Base-by-base conservation (phyloP, 1,284 basidiomycete genomes). In the Agroathelia rolfsii region DNA sequence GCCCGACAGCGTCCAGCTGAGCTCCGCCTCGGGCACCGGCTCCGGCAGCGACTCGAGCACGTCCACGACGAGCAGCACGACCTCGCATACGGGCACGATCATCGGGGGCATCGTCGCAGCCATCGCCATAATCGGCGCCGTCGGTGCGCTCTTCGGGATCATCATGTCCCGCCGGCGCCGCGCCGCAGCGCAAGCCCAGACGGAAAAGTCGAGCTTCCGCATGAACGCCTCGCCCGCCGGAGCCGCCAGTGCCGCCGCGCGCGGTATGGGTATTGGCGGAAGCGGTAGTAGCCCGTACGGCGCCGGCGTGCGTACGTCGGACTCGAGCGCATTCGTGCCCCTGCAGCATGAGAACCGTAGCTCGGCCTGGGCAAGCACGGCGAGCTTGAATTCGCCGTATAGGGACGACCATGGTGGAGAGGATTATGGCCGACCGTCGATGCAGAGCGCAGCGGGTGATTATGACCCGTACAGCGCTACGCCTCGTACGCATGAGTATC, bases 321-420 rank as follows among this genome's bases (percentile, higher is more conserved):
- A 75, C 50, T 69, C 67, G 41, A 74, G 70, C 41, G 66, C 69
- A 20, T 76, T 76, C 45, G 54, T 72, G 28, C 75, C 74, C 15
- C 46, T 77, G 43, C 66, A 66, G 37, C 68, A 72, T 43, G 64
- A 61, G 43, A 72, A 72, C 43, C 45, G 58, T 32, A 72, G 67
- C 43, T 60, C 59, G 40, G 59, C 62, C 28, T 70, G 67, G n/a
- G 58, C 61, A 28, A 75, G 71, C 45, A 61, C 46, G 12, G 46
- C 50, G 12, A 64, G 60, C 41, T 36, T 62, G 28, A 48, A 49
- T n/a, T 45, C 55, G 34, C 56, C 62, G 28, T 73, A 71, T 49
- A 56, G 49, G 28, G 72, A 76, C 42, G 53, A 62, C 11, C 44
- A 41, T 14, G 48, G 42, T 23, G 41, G 32, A 27, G 36, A 45